Conservation (phyloP, 2,329 filamentous ascomycete species). For the Pseudopyricularia javanii region DNA sequence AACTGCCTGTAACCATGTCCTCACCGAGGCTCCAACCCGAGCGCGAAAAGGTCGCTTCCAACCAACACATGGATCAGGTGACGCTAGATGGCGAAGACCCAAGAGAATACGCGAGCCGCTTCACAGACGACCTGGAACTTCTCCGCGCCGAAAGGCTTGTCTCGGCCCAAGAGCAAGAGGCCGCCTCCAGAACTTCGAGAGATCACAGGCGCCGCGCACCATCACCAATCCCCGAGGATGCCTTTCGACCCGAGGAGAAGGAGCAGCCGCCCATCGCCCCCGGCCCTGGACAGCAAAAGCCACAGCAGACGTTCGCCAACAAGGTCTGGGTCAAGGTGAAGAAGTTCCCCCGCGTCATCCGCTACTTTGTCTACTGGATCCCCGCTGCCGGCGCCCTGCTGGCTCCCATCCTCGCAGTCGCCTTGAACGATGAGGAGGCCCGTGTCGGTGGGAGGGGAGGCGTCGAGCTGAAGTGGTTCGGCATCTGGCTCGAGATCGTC, state of each 20-base stretch:
- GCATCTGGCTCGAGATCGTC: constrained; percentile 86
- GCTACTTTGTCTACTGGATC: constrained; percentile 35
- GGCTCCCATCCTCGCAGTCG: constrained; percentile 32
- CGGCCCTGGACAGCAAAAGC: constrained; percentile 5
- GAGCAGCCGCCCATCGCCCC: constrained; percentile 3
- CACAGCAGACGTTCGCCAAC: constrained; percentile 14
- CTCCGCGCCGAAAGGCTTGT: constrained; percentile 32
- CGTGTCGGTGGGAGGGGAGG: constrained; percentile 56
- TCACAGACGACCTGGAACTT: constrained; percentile 36
- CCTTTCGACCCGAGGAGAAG: constrained; percentile 20
- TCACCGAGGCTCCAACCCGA: not conserved
- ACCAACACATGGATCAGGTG: constrained; percentile 1
- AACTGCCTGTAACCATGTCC: too few relatives aligned
- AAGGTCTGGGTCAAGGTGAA: constrained; percentile 29
- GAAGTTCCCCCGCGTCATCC: constrained; percentile 36
- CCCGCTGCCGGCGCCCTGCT: constrained; percentile 31
- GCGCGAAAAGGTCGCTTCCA: not conserved
- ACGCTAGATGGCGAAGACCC: constrained; percentile 11
- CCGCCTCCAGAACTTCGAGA: constrained; percentile 12
- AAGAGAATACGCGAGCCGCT: constrained; percentile 20
- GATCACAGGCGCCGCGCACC: constrained; percentile 16
- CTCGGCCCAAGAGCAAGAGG: constrained; percentile 28
- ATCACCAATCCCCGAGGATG: constrained; percentile 25
- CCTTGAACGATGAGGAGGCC: constrained; percentile 21
- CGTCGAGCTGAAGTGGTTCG: constrained; percentile 78